phyloP scores from a whole-genome alignment of 2,329 filamentous ascomycete species.

The Trichoderma atroviride region DNA sequence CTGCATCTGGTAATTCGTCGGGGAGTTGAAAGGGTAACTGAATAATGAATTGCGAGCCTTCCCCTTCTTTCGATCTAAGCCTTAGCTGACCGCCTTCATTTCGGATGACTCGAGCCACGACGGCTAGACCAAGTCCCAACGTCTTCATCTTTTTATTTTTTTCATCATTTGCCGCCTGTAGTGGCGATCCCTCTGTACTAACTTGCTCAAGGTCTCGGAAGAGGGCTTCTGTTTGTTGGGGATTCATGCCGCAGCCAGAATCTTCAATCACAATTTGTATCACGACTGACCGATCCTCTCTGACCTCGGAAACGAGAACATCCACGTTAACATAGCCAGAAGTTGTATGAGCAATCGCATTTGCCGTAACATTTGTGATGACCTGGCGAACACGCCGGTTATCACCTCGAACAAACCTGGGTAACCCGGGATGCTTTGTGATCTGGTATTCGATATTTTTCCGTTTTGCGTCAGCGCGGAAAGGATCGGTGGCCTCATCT shows the following conservation, averaged over 20 bases:
- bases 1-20: slow-evolving; percentile 40
- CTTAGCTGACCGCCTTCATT: slow-evolving; percentile 90
- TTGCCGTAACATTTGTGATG: slow-evolving; percentile 80
- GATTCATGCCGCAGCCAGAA: slow-evolving; percentile 73
- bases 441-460: slow-evolving; percentile 75
- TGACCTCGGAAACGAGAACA: slow-evolving; percentile 61
- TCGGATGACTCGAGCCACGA: slow-evolving; percentile 83
- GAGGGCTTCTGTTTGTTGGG: slow-evolving; percentile 57
- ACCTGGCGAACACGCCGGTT: slow-evolving; percentile 79
- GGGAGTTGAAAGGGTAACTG: slow-evolving; percentile 73
- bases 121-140: slow-evolving; percentile 79
- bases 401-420: slow-evolving; percentile 74
- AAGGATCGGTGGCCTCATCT: slow-evolving; percentile 75
- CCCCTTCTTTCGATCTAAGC: slow-evolving; percentile 79
- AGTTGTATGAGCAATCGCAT: slow-evolving; percentile 78
- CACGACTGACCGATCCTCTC: slow-evolving; percentile 58
- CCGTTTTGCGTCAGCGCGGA: slow-evolving; percentile 71
- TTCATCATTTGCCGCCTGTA: slow-evolving; percentile 30
- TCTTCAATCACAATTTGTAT: slow-evolving; percentile 78
- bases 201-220: slow-evolving; percentile 65
- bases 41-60: slow-evolving; percentile 81
- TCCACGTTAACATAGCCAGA: slow-evolving; percentile 71
- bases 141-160: slow-evolving; percentile 46
- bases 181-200: slow-evolving; percentile 48
- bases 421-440: slow-evolving; percentile 67